These are phyloP conservation scores for Penstemon newberryi DNA, from an alignment of 257 asterid genomes.

Conservation along the genomic window DNA sequence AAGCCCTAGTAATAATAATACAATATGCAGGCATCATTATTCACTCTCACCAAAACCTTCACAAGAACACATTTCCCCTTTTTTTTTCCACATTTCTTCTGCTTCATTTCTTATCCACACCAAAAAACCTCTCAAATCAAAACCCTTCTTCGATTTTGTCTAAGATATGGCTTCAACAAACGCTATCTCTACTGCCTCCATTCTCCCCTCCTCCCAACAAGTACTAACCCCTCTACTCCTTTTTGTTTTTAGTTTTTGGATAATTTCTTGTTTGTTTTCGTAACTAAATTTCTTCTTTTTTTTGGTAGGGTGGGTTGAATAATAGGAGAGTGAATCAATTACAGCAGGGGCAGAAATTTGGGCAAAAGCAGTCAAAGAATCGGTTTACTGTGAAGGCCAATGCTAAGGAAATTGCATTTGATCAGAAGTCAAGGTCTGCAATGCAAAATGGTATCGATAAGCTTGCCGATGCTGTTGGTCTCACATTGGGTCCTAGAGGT, in stretches of 20 bases:
- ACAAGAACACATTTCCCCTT: too few relatives aligned
- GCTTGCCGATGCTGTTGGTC: slow-evolving; percentile 93
- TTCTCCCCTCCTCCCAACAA: slow-evolving; percentile 56
- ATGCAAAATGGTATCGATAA: slow-evolving; percentile 94
- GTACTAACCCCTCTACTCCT: slow-evolving; percentile 29
- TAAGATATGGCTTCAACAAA: slow-evolving; percentile 78
- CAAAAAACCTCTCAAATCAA: slow-evolving; percentile 11
- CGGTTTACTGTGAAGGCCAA: slow-evolving; percentile 76
- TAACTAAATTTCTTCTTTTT: slow-evolving; percentile 1
- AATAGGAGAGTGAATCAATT: slow-evolving; percentile 57
- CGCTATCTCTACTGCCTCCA: slow-evolving; percentile 71
- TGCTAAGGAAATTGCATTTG: slow-evolving; percentile 93
- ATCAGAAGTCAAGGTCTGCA: slow-evolving; percentile 82
- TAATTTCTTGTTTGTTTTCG: slow-evolving; percentile 5
- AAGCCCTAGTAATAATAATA: too few relatives aligned
- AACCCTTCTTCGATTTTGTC: slow-evolving; percentile 1
- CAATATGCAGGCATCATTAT: too few relatives aligned
- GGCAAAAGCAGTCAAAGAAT: slow-evolving; percentile 47
- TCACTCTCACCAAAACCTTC: too few relatives aligned
- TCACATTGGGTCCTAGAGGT: slow-evolving; percentile 99
- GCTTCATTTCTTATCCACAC: slow-evolving; percentile 41
- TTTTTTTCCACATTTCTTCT: slow-evolving; percentile 3
- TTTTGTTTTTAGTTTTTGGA: slow-evolving; percentile 14
- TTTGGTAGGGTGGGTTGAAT: slow-evolving; percentile 56
- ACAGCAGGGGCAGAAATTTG: slow-evolving; percentile 68